Base-by-base conservation (phyloP, 495 filamentous ascomycete species). In the Durotheca rogersii region DNA sequence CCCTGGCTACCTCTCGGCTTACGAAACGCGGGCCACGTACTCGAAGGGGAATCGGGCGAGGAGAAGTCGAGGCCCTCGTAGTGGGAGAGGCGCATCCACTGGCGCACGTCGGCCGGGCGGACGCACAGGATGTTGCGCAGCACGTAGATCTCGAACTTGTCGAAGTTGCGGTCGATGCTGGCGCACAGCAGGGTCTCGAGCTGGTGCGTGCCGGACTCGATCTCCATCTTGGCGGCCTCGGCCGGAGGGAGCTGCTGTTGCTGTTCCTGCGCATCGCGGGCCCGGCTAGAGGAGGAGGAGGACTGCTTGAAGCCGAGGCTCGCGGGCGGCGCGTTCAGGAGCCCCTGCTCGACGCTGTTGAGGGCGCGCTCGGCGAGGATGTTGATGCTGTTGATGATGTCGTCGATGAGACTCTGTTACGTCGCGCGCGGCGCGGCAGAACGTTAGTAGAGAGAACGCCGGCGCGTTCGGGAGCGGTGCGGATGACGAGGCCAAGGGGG, bases 331-430 rank as follows among this genome's bases (percentile, higher is more conserved):
- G 85, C 83, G 35, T 76, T 75, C 29, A 90, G 71, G 15, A 97
- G 81, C 5, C 87, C 88, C 40, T 78, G 76, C 67, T 98, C 93
- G 52, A 96, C 78, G 51, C 82, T 84, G 51, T 87, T 85, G 53
- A 95, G 83, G 42, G 89, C 89, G 60, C 82, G 82, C 68, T 91
- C 92, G 59, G 89, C 83, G 60, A 96, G 75, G 46, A 87, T 86
- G 74, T 97, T 97, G 60, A 96, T 82, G 50, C 84, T 84, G 75
- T 98, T 96, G 72, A 97, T 95, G 52, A 98, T 88, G 65, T 97
- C 93, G 77, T 98, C 93, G 65, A 98, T 84, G 16, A 98, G 80
- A 51, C 86, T 86, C 91, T 95, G 58, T 18, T 27, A 4, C n/a
- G n/a, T n/a, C n/a, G n/a, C n/a, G n/a, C n/a, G n/a, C n/a, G n/a